Percentiles rank a stretch among this genome's conserved stretches.
These are phyloP conservation scores for Fusarium avenaceum DNA, from an alignment of 2,329 filamentous ascomycete species.

Conservation along the genomic window DNA sequence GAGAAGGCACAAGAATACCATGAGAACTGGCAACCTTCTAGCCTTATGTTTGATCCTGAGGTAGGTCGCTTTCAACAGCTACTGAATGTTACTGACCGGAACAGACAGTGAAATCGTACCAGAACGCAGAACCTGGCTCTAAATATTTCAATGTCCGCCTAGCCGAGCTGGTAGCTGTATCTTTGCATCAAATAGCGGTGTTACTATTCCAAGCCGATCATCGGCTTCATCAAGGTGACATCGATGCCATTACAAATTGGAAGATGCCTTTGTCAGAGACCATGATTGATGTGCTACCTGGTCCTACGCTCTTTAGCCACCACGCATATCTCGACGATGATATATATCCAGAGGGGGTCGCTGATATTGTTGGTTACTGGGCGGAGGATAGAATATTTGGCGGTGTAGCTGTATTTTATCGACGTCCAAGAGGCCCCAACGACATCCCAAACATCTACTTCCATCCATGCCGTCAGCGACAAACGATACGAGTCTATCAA, in stretches of 20 bases:
- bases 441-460: slow-evolving; percentile 25
- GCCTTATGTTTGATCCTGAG: slow-evolving; percentile 27
- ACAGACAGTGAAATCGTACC: background rate
- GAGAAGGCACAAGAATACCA: slow-evolving; percentile 2
- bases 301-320: slow-evolving; percentile 26
- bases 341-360: slow-evolving; percentile 28
- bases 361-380: slow-evolving; percentile 34
- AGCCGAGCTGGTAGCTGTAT: slow-evolving; percentile 13
- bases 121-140: background rate
- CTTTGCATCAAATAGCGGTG: slow-evolving; percentile 25
- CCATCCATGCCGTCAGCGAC: slow-evolving; percentile 20
- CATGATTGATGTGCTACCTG: slow-evolving; percentile 6
- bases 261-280: slow-evolving; percentile 14
- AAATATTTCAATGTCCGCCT: slow-evolving; percentile 14
- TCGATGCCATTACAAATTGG: slow-evolving; percentile 22
- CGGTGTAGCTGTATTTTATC: slow-evolving; percentile 23
- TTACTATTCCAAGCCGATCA: slow-evolving; percentile 17
- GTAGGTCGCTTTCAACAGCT: background rate
- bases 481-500: slow-evolving; percentile 31
- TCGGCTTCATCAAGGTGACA: slow-evolving; percentile 16
- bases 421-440: background rate
- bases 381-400: slow-evolving; percentile 29
- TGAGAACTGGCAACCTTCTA: slow-evolving; percentile 3
- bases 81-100: background rate
- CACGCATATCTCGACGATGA: slow-evolving; percentile 28